Percentiles rank a stretch among this genome's conserved stretches.
Evolutionary conservation across 371 early-diverging fungal species (phyloP).

Genomic region (Mucor saturninus): DNA sequence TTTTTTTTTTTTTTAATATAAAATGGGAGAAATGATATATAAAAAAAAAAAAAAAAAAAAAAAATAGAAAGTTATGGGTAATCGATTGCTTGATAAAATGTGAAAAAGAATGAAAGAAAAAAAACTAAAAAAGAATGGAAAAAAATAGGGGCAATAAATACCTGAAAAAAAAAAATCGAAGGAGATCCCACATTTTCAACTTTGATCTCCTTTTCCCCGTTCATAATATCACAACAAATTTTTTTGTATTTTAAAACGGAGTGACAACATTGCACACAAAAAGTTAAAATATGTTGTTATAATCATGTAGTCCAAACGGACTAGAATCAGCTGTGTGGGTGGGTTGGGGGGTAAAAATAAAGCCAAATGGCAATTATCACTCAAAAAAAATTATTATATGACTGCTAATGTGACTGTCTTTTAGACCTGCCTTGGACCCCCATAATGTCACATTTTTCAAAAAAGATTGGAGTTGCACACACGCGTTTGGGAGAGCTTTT

Average conservation of each 20-base stretch:
- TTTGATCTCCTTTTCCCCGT: not conserved
- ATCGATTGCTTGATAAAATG: constrained; percentile 4
- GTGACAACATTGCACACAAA: not conserved
- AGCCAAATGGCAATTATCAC: too few relatives aligned
- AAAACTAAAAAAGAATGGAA: constrained; percentile 3
- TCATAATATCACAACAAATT: too few relatives aligned
- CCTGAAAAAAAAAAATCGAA: not conserved
- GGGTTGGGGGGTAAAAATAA: too few relatives aligned
- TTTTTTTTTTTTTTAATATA: not conserved
- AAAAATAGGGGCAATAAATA: constrained; percentile 1
- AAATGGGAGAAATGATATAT: not conserved
- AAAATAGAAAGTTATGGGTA: constrained; percentile 5
- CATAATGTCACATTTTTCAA: too few relatives aligned
- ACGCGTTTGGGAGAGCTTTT: too few relatives aligned
- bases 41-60: constrained; percentile 7
- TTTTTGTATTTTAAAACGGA: not conserved
- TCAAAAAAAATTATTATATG: too few relatives aligned
- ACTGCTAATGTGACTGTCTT: too few relatives aligned
- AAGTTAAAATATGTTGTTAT: too few relatives aligned
- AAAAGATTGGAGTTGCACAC: too few relatives aligned
- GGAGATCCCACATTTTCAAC: constrained; percentile 2
- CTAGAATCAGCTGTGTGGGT: too few relatives aligned
- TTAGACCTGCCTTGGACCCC: too few relatives aligned
- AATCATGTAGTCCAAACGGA: too few relatives aligned
- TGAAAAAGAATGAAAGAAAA: constrained; percentile 9